phyloP scores from a whole-genome alignment of 1,139 yeast genomes.

The Taphrina deformans region DNA sequence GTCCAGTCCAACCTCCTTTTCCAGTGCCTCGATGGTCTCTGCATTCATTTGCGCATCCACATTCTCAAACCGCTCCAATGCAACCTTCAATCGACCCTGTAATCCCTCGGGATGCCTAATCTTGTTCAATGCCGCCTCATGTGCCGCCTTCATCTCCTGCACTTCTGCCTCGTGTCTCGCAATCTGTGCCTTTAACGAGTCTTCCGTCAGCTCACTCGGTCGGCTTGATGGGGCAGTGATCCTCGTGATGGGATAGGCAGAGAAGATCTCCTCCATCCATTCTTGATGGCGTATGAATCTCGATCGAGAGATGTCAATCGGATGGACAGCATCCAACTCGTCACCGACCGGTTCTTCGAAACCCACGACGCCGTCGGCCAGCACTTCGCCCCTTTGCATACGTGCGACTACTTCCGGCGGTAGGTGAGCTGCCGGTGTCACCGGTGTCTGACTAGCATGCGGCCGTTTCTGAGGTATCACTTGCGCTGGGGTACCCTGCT shows the following conservation, averaged over 20 bases:
- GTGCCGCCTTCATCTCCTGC: not conserved
- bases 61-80: not conserved
- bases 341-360: conserved; percentile 43
- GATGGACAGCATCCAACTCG: conserved; percentile 49
- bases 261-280: conserved; percentile 49
- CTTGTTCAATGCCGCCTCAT: not conserved
- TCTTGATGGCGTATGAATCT: conserved; percentile 51
- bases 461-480: conserved; percentile 21
- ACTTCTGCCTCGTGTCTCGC: not conserved
- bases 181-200: not conserved
- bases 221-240: not conserved
- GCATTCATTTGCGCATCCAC: not conserved
- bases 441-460: not conserved
- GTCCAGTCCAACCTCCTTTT: not conserved
- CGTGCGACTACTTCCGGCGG: conserved; percentile 11
- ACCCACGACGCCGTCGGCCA: conserved; percentile 20
- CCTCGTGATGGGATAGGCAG: conserved; percentile 25
- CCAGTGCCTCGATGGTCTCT: not conserved
- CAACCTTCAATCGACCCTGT: conserved; percentile 9
- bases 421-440: not conserved
- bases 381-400: conserved; percentile 11
- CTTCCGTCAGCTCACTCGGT: not conserved
- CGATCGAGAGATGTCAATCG: conserved; percentile 50
- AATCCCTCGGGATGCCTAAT: conserved; percentile 4
- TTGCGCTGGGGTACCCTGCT: not conserved